A percentile compares a stretch with the other conserved stretches of the same genome.
These are phyloP conservation scores for Naganishia onofrii DNA, from an alignment of 768 basidiomycete species.

Conservation along the genomic window DNA sequence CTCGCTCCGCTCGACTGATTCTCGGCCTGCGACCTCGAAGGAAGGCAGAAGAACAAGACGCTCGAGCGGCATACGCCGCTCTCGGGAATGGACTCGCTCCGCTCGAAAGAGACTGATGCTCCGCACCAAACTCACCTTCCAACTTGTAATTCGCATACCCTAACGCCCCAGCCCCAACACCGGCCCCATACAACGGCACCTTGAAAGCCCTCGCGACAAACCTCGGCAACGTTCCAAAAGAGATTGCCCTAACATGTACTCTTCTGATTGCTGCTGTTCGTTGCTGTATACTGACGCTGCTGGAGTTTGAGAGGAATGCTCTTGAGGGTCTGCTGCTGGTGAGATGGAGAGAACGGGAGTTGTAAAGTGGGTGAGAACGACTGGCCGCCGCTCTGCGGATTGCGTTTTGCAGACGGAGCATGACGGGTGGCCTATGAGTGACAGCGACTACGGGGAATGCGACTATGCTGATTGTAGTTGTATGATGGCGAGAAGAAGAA, in stretches of 20 bases:
- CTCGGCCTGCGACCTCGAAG: too few relatives aligned
- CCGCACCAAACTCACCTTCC: constrained; percentile 72
- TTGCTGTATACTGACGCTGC: too few relatives aligned
- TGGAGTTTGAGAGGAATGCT: constrained; percentile 2
- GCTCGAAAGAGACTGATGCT: too few relatives aligned
- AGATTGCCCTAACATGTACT: constrained; percentile 52
- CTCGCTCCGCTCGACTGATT: too few relatives aligned
- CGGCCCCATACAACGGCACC: constrained; percentile 81
- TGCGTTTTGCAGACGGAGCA: constrained; percentile 19
- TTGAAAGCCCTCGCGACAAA: constrained; percentile 83
- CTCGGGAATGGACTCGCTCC: too few relatives aligned
- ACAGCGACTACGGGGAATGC: too few relatives aligned
- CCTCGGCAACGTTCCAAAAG: constrained; percentile 83
- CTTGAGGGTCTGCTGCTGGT: constrained; percentile 4
- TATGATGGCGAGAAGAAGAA: background rate
- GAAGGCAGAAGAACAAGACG: too few relatives aligned
- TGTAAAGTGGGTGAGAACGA: background rate
- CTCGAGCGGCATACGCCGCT: too few relatives aligned
- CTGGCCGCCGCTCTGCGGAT: background rate
- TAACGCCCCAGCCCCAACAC: constrained; percentile 82
- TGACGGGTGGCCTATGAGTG: background rate
- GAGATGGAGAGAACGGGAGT: background rate
- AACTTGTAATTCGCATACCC: constrained; percentile 96
- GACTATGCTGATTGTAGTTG: background rate
- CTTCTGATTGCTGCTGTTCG: constrained; percentile 2